phyloP scores from a whole-genome alignment of 2,329 filamentous ascomycete genomes.

The Claviceps africana region DNA sequence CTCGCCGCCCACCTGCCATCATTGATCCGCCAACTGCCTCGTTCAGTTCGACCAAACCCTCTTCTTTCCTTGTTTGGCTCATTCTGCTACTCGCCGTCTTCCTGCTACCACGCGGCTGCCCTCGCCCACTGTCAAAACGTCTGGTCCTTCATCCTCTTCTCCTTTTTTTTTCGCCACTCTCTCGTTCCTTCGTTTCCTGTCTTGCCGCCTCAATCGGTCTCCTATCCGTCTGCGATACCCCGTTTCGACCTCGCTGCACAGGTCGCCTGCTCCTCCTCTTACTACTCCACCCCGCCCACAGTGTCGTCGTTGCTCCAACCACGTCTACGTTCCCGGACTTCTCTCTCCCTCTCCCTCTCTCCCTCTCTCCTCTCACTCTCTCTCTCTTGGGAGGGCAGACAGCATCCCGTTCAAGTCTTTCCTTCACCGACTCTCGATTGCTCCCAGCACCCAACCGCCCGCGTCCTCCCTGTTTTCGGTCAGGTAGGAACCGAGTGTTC shows the following conservation, averaged over 20 bases:
- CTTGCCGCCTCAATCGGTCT: not conserved
- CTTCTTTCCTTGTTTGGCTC: not conserved
- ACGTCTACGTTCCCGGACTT: not conserved
- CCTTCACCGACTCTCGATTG: not conserved
- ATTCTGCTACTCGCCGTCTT: not conserved
- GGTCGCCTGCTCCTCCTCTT: not conserved
- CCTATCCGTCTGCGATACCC: conserved; percentile 4
- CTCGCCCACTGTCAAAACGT: not conserved
- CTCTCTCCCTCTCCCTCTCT: not conserved
- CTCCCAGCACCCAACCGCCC: not conserved
- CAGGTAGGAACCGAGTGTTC: not conserved
- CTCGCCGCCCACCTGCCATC: not conserved
- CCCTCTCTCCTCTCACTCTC: too few species aligned
- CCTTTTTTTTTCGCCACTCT: not conserved
- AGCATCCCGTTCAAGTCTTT: not conserved
- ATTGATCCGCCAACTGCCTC: not conserved
- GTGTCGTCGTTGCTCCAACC: conserved; percentile 2
- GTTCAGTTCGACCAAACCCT: not conserved
- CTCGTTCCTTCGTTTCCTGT: not conserved
- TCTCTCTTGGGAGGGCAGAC: too few species aligned
- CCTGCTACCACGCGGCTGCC: not conserved
- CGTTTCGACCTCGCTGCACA: not conserved
- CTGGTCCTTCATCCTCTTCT: not conserved
- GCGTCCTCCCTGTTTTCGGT: not conserved
- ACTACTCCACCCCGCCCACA: not conserved